Base-by-base conservation (phyloP, 257 asterid genomes). In the Ajuga chamaepitys region DNA sequence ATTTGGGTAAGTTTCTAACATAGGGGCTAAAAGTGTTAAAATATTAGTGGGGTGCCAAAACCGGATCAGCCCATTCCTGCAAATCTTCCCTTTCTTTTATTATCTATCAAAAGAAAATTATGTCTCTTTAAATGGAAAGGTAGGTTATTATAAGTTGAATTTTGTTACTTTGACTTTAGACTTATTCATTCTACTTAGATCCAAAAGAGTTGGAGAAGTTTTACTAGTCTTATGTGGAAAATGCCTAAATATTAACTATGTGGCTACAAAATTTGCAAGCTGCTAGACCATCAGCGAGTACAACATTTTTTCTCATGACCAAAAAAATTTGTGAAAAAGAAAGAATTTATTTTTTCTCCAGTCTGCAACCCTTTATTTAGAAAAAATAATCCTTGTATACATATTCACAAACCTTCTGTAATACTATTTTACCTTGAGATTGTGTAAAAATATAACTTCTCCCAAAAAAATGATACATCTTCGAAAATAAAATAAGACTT, bases 261-360 rank as follows among this genome's bases (percentile, higher is more conserved):
- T 67, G 46, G 32, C 50, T 18, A n/a, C 16, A 35, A 45, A 46
- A 22, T 4, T 48, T 46, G 62, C 35, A 50, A 18, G 73, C 37
- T 58, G 35, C 10, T 57, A 2, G 26, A 45, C 58, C 44, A 18
- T 35, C 37, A 41, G 12, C 40, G 57, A 4, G 45, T 62, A 61
- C 10, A 62, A 62, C 51, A 28, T 47, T 52, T 21, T 16, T 18
- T 25, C 13, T 28, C 17, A 5, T 50, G 24, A 47, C 51, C 30
- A 40, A 55, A 61, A 61, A 69, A 51, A 47, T 41, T 52, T 18
- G 75, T 40, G 70, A 64, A 61, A 70, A 69, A 69, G 4, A 22
- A 0, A 9, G 4, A 4, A 35, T 3, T 48, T 47, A 18, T 53
- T 16, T 11, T 42, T 58, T 45, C 46, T 37, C 66, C 50, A 57